phyloP scores from a whole-genome alignment of 1,284 basidiomycete genomes.

The Wallemia mellicola region DNA sequence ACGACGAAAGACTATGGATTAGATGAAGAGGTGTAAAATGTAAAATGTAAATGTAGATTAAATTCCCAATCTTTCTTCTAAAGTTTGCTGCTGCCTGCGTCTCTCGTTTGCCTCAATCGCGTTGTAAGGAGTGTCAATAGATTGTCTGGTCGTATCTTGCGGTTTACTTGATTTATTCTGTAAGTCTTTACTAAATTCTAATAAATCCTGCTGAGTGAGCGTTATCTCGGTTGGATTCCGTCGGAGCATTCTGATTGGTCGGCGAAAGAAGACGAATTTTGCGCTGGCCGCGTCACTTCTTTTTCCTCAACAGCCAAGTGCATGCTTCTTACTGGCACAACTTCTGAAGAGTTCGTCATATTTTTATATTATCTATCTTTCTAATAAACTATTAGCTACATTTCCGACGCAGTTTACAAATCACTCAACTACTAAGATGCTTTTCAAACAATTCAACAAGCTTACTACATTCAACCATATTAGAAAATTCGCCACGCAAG shows the following conservation, averaged over 20 bases:
- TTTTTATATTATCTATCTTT: neutral
- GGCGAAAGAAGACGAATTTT: neutral
- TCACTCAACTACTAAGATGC: neutral
- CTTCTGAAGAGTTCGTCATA: neutral
- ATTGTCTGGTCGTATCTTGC: neutral
- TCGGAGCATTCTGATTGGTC: constrained; percentile 1
- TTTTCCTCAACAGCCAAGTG: neutral
- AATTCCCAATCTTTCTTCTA: neutral
- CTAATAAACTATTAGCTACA: neutral
- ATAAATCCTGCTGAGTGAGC: neutral
- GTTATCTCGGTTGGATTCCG: neutral
- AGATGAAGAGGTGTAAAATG: neutral
- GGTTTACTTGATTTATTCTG: neutral
- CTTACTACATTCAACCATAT: neutral
- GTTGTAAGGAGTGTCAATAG: neutral
- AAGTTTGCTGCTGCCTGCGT: neutral
- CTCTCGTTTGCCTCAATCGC: neutral
- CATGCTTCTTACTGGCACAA: constrained; percentile 1
- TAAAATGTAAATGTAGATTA: neutral
- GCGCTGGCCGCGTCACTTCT: neutral
- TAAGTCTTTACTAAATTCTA: neutral
- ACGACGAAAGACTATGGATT: neutral
- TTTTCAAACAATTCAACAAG: neutral
- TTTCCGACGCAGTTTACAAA: constrained; percentile 1
- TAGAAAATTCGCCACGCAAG: neutral